Evolutionary conservation across 495 filamentous ascomycete genomes (phyloP).

Genomic region (Aspergillus bertholletiae): DNA sequence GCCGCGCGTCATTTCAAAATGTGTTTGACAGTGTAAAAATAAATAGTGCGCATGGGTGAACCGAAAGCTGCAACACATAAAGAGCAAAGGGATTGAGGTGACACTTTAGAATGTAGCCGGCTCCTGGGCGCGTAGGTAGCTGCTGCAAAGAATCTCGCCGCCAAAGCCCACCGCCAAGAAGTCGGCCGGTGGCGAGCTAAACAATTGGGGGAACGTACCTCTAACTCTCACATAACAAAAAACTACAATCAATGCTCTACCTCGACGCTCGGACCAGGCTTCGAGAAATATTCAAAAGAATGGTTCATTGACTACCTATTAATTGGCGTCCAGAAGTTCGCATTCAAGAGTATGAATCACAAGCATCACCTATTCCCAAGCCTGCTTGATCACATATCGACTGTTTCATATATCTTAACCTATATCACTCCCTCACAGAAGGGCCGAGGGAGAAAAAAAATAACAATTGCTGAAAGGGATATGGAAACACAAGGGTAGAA

Average conservation of each 20-base stretch:
- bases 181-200: conserved; percentile 5
- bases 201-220: too few species aligned
- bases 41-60: too few species aligned
- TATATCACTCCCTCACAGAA: neutral
- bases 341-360: conserved; percentile 23
- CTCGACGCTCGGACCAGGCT: too few species aligned
- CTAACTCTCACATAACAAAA: too few species aligned
- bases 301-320: too few species aligned
- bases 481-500: conserved; percentile 11
- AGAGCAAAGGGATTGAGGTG: neutral
- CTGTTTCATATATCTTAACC: conserved; percentile 12
- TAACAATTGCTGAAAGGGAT: conserved; percentile 9
- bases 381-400: conserved; percentile 24
- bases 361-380: conserved; percentile 24
- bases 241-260: too few species aligned
- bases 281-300: too few species aligned
- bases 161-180: conserved; percentile 12
- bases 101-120: neutral
- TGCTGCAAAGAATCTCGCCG: neutral
- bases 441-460: conserved; percentile 10
- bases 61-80: neutral
- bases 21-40: too few species aligned
- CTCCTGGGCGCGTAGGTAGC: neutral
- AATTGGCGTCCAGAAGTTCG: too few species aligned
- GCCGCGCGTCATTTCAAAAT: neutral